Conservation (phyloP, 2,329 filamentous ascomycete genomes). For the Colletotrichum spinosum region DNA sequence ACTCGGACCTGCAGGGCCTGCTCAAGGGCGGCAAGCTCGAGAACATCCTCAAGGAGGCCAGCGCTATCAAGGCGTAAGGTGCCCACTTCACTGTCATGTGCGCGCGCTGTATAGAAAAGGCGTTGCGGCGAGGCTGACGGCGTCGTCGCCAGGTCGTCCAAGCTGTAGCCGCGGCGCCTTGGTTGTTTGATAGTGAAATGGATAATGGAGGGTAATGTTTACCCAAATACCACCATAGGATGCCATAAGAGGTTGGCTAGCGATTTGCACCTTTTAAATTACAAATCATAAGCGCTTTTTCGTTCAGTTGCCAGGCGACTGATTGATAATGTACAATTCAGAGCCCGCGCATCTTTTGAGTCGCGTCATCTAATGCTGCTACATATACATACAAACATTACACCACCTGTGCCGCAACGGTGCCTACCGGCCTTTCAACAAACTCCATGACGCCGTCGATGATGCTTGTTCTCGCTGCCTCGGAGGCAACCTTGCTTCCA, state of each 20-base stretch:
- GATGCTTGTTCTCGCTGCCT: constrained; percentile 82
- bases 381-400: constrained; percentile 43
- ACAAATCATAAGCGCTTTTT: too few relatives aligned
- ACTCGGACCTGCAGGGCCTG: constrained; percentile 82
- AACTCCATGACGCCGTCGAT: constrained; percentile 90
- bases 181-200: constrained; percentile 4
- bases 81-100: background rate
- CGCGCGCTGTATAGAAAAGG: constrained; percentile 5
- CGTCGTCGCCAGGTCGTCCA: constrained; percentile 10
- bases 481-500: constrained; percentile 87
- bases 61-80: constrained; percentile 56
- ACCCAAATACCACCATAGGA: constrained; percentile 19
- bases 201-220: background rate
- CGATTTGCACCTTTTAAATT: background rate
- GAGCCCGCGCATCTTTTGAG: background rate
- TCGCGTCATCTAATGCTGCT: constrained; percentile 30
- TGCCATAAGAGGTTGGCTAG: constrained; percentile 1
- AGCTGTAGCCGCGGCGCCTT: constrained; percentile 15
- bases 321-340: too few relatives aligned
- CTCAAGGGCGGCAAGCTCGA: constrained; percentile 57
- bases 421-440: constrained; percentile 88
- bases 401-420: constrained; percentile 82
- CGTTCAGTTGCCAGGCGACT: too few relatives aligned
- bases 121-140: constrained; percentile 21
- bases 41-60: constrained; percentile 55